Percentiles rank a stretch among this genome's conserved stretches.
These are phyloP conservation scores for Neoconidiobolus thromboides DNA, from an alignment of 371 early-diverging fungal genomes.

Conservation along the genomic window DNA sequence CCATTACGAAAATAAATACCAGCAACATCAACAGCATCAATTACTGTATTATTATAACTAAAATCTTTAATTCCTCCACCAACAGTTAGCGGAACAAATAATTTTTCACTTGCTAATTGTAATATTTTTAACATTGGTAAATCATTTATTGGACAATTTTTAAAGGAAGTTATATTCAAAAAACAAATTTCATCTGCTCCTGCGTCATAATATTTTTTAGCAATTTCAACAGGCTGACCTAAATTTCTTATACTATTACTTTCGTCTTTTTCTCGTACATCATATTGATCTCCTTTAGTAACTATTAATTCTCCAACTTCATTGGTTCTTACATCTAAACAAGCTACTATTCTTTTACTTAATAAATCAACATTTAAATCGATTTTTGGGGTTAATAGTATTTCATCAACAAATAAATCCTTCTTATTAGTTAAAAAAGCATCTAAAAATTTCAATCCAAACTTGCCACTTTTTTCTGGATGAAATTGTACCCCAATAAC, in stretches of 20 bases:
- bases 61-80: slow-evolving; percentile 95
- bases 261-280: slow-evolving; percentile 60
- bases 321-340: slow-evolving; percentile 91
- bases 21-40: slow-evolving; percentile 83
- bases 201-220: slow-evolving; percentile 75
- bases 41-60: slow-evolving; percentile 48
- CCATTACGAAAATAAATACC: slow-evolving; percentile 95
- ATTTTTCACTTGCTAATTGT: slow-evolving; percentile 59
- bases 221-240: slow-evolving; percentile 90
- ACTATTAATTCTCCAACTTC: slow-evolving; percentile 92
- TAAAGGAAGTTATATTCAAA: slow-evolving; percentile 93
- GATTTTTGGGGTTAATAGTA: slow-evolving; percentile 46
- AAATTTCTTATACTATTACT: slow-evolving; percentile 73
- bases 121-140: slow-evolving; percentile 90
- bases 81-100: slow-evolving; percentile 94
- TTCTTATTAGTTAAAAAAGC: slow-evolving; percentile 82
- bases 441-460: slow-evolving; percentile 62
- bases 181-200: slow-evolving; percentile 96
- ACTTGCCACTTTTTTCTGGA: slow-evolving; percentile 88
- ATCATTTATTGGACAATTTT: slow-evolving; percentile 74
- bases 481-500: slow-evolving; percentile 94
- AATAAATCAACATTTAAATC: slow-evolving; percentile 41
- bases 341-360: slow-evolving; percentile 84
- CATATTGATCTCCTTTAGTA: slow-evolving; percentile 97
- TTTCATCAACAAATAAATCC: slow-evolving; percentile 42